A percentile compares a stretch with the other conserved stretches of the same genome.
Evolutionary conservation across 768 basidiomycete species (phyloP).

Genomic region (Amyloporia xantha): DNA sequence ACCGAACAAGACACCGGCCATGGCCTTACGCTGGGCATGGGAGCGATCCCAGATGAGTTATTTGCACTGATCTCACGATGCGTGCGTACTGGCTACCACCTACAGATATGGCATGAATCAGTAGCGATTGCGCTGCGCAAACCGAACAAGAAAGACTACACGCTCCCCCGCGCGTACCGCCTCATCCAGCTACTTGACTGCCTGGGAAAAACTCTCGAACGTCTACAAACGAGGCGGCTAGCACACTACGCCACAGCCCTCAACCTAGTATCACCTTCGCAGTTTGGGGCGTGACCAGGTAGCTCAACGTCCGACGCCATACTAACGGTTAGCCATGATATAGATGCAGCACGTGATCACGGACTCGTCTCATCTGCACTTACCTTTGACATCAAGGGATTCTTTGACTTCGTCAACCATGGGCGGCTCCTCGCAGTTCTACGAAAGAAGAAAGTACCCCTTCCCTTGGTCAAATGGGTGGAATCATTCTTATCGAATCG

Average conservation of each 20-base stretch:
- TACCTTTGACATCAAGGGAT: slow-evolving; percentile 18
- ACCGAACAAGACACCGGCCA: not conserved
- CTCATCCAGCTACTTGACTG: slow-evolving; percentile 31
- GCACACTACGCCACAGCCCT: slow-evolving; percentile 22
- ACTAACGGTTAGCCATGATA: slow-evolving; percentile 16
- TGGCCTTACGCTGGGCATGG: not conserved
- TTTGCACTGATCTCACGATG: not conserved
- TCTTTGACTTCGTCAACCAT: slow-evolving; percentile 20
- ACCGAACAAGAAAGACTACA: slow-evolving; percentile 31
- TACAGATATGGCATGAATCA: slow-evolving; percentile 18
- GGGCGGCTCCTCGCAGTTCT: slow-evolving; percentile 5
- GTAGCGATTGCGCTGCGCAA: slow-evolving; percentile 28
- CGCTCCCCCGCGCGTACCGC: slow-evolving; percentile 26
- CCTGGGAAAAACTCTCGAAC: slow-evolving; percentile 28
- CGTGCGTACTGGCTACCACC: slow-evolving; percentile 5
- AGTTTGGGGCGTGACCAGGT: too few species aligned
- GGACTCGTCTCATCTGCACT: slow-evolving; percentile 7
- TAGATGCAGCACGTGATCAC: slow-evolving; percentile 6
- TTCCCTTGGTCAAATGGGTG: slow-evolving; percentile 8
- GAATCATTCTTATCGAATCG: slow-evolving; percentile 8
- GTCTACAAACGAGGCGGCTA: slow-evolving; percentile 21
- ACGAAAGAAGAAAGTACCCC: slow-evolving; percentile 5
- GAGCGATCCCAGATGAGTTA: not conserved
- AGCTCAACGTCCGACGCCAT: too few species aligned
- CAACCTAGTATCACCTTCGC: too few species aligned